Conservation (phyloP, 2,329 filamentous ascomycete species). For the Aspergillus neoniger region DNA sequence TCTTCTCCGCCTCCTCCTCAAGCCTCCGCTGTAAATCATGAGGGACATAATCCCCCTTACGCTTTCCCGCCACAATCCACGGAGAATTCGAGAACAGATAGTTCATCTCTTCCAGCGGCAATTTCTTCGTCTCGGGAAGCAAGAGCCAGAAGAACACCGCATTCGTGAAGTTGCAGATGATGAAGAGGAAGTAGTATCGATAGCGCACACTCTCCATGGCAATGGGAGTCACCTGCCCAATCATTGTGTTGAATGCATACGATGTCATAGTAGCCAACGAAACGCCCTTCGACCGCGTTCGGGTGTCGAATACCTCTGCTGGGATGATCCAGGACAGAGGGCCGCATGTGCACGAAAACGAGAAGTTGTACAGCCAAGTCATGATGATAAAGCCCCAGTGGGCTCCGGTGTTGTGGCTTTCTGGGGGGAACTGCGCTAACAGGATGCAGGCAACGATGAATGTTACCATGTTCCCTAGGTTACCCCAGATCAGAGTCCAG, state of each 20-base stretch:
- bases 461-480: conserved; percentile 68
- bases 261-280: conserved; percentile 72
- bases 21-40: conserved; percentile 63
- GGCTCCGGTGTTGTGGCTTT: conserved; percentile 41
- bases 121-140: conserved; percentile 65
- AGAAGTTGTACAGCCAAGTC: conserved; percentile 81
- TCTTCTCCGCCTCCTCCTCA: conserved; percentile 59
- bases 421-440: conserved; percentile 63
- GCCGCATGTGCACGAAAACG: conserved; percentile 70
- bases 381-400: conserved; percentile 66
- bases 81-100: conserved; percentile 67
- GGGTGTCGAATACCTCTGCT: conserved; percentile 76
- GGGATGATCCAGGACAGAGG: conserved; percentile 63
- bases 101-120: conserved; percentile 69
- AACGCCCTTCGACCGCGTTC: conserved; percentile 72
- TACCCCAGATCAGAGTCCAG: conserved; percentile 71
- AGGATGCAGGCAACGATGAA: conserved; percentile 68
- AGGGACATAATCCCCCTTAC: conserved; percentile 54
- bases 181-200: conserved; percentile 62
- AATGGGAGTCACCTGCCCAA: conserved; percentile 67
- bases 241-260: conserved; percentile 77
- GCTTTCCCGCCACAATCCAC: conserved; percentile 61
- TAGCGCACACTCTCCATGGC: conserved; percentile 59
- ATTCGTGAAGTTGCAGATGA: conserved; percentile 69
- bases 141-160: conserved; percentile 68